A percentile compares a stretch with the other conserved stretches of the same genome.
These are phyloP conservation scores for Botrytis deweyae DNA, from an alignment of 2,329 filamentous ascomycete genomes.

Conservation along the genomic window DNA sequence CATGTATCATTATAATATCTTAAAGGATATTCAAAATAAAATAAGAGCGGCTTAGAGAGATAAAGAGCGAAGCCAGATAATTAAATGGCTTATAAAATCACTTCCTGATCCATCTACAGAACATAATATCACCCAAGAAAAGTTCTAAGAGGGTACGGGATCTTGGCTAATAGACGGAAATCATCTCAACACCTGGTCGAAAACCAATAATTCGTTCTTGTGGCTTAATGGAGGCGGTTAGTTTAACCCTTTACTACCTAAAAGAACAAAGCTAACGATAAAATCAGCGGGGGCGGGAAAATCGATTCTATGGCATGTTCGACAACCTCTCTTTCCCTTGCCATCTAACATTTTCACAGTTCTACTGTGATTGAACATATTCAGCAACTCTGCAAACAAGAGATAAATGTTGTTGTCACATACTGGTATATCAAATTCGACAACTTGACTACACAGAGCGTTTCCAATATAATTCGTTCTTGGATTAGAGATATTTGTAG, in stretches of 20 bases:
- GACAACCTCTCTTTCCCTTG: neutral
- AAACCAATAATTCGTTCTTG: conserved; percentile 18
- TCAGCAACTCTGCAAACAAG: conserved; percentile 12
- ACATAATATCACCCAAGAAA: conserved; percentile 22
- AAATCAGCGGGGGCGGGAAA: conserved; percentile 24
- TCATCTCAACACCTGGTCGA: conserved; percentile 18
- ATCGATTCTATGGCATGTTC: conserved; percentile 21
- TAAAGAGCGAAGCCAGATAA: neutral
- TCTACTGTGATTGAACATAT: conserved; percentile 25
- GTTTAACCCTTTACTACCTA: neutral
- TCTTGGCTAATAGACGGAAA: conserved; percentile 25
- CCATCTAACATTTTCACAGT: neutral
- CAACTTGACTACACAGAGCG: conserved; percentile 19
- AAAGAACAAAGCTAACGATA: neutral
- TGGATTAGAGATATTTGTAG: neutral
- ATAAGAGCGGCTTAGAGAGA: neutral
- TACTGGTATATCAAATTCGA: conserved; percentile 28
- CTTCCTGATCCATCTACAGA: conserved; percentile 23
- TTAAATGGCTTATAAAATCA: neutral
- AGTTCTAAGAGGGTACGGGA: conserved; percentile 23
- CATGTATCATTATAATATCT: neutral
- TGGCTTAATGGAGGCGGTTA: conserved; percentile 26
- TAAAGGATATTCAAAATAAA: neutral
- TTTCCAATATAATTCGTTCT: conserved; percentile 9
- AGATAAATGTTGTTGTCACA: conserved; percentile 2